phyloP scores from a whole-genome alignment of 2,329 filamentous ascomycete genomes.

The Dactylellina drechsleri region DNA sequence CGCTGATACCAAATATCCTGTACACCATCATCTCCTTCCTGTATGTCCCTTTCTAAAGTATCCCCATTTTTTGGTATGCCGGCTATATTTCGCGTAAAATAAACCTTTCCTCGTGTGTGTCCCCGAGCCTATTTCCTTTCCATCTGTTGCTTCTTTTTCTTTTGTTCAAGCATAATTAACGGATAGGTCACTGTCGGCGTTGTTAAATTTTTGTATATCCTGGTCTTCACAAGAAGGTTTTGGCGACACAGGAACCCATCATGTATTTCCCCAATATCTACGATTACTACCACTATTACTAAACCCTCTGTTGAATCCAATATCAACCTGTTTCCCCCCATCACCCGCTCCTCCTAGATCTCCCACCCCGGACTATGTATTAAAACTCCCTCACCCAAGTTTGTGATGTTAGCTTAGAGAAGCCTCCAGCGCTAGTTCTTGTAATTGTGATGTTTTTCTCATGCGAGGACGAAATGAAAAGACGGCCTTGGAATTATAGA shows the following conservation, averaged over 20 bases:
- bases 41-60: slow-evolving; percentile 35
- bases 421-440: neutral
- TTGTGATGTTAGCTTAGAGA: neutral
- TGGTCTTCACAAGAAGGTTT: slow-evolving; percentile 40
- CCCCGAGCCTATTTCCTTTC: slow-evolving; percentile 5
- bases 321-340: slow-evolving; percentile 17
- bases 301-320: slow-evolving; percentile 12
- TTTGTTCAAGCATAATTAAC: slow-evolving; percentile 49
- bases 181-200: slow-evolving; percentile 52
- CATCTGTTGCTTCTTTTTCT: neutral
- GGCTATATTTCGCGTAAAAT: slow-evolving; percentile 47
- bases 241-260: slow-evolving; percentile 43
- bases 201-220: slow-evolving; percentile 52
- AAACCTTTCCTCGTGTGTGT: slow-evolving; percentile 24
- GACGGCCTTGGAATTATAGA: neutral
- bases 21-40: slow-evolving; percentile 53
- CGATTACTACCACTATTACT: neutral
- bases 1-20: slow-evolving; percentile 53
- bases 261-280: slow-evolving; percentile 51
- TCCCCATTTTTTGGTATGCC: slow-evolving; percentile 18
- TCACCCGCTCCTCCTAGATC: neutral
- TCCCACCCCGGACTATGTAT: slow-evolving; percentile 10
- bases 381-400: neutral
- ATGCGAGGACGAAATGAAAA: neutral
- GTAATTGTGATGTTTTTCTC: slow-evolving; percentile 16